These are phyloP conservation scores for Trichoderma sp. DNA, from an alignment of 2,329 filamentous ascomycete species.

Conservation along the genomic window DNA sequence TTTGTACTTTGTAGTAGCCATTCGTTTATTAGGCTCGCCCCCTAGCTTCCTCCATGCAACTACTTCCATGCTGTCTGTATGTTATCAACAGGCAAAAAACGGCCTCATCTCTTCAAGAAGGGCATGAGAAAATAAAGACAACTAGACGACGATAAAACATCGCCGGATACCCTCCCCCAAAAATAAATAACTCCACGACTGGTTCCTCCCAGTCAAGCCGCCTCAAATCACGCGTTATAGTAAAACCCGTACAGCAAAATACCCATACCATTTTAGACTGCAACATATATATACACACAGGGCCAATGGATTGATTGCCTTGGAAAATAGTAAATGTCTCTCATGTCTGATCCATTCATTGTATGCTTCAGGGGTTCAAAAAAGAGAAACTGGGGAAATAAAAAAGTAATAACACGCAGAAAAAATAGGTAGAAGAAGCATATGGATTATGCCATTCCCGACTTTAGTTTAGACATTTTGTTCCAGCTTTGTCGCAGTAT, in stretches of 20 bases:
- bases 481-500: neutral
- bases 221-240: neutral
- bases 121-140: neutral
- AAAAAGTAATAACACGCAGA: neutral
- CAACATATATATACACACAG: neutral
- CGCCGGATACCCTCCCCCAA: neutral
- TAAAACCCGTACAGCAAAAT: neutral
- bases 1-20: neutral
- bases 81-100: neutral
- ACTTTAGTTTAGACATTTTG: neutral
- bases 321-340: neutral
- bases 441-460: neutral
- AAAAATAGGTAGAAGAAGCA: neutral
- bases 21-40: conserved; percentile 4
- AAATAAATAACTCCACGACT: conserved; percentile 3
- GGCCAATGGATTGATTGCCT: neutral
- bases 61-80: neutral
- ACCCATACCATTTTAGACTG: neutral
- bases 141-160: neutral
- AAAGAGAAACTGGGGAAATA: neutral
- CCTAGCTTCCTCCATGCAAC: neutral
- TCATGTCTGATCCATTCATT: neutral
- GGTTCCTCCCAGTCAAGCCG: neutral
- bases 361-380: neutral
- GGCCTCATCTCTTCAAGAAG: neutral